phyloP scores from a whole-genome alignment of 306 rosid genomes.

The Amphicarpaea edgeworthii region DNA sequence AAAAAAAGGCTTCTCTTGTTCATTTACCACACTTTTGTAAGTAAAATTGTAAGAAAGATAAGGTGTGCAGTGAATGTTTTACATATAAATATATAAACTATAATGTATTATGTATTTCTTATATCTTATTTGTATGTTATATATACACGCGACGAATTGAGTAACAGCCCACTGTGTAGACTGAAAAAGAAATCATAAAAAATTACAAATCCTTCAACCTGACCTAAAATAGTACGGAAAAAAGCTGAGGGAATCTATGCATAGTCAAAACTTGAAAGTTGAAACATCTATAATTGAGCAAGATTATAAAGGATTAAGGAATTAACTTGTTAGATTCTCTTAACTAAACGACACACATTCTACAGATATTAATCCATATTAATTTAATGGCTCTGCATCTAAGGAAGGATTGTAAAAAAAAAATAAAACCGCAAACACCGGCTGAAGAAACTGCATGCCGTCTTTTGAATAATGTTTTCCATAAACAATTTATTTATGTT shows the following conservation, averaged over 20 bases:
- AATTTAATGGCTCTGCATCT: background rate
- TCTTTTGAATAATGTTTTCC: background rate
- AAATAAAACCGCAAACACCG: background rate
- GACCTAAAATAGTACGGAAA: conserved; percentile 28
- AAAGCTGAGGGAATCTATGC: background rate
- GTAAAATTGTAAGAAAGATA: background rate
- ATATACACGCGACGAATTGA: no score
- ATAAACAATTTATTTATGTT: conserved; percentile 7
- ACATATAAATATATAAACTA: no score
- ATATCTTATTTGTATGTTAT: no score
- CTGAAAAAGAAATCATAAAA: conserved; percentile 26
- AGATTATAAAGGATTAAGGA: conserved; percentile 5
- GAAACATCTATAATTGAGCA: background rate
- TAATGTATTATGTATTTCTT: no score
- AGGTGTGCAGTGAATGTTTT: background rate
- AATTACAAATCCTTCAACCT: background rate
- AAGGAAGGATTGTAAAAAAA: background rate
- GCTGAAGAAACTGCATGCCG: conserved; percentile 4
- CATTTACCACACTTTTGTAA: background rate
- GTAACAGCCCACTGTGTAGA: background rate
- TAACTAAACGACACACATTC: conserved; percentile 8
- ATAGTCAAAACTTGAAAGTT: background rate
- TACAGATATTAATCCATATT: conserved; percentile 2
- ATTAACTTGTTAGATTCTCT: conserved; percentile 34
- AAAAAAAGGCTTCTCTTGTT: background rate